phyloP scores from a whole-genome alignment of 805 yeast species.

The Candida qinlingensis region DNA sequence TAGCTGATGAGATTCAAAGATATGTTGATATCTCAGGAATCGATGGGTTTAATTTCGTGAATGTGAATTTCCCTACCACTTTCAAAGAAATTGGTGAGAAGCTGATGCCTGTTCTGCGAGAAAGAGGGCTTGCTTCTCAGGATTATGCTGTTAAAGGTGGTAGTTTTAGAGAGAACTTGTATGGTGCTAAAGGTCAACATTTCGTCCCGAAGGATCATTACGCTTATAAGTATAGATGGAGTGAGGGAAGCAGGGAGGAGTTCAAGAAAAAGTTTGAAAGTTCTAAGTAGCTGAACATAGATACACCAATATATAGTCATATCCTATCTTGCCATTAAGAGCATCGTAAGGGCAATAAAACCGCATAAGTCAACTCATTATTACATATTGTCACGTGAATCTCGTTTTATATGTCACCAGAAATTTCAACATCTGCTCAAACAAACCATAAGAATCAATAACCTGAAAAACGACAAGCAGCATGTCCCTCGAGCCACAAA shows the following conservation, averaged over 20 bases:
- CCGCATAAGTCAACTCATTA: too few species aligned
- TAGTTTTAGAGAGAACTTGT: conserved; percentile 32
- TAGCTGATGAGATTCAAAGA: conserved; percentile 34
- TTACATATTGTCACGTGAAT: too few species aligned
- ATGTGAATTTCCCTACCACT: conserved; percentile 31
- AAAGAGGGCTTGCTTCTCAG: conserved; percentile 29
- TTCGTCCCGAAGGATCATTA: conserved; percentile 15
- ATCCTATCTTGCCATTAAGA: too few species aligned
- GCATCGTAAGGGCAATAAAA: too few species aligned
- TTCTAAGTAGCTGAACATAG: not conserved
- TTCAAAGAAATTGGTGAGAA: conserved; percentile 33
- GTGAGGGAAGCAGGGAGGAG: not conserved
- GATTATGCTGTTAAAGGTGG: conserved; percentile 31
- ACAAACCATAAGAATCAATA: too few species aligned
- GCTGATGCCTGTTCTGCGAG: conserved; percentile 31
- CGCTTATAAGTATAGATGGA: conserved; percentile 17
- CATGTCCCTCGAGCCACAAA: conserved; percentile 40
- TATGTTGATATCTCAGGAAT: conserved; percentile 36
- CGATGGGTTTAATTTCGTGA: conserved; percentile 38
- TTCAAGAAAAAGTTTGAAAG: not conserved
- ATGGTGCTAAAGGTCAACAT: conserved; percentile 16
- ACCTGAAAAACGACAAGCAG: too few species aligned
- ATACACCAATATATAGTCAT: too few species aligned
- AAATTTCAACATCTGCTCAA: too few species aligned
- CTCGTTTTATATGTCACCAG: too few species aligned